Evolutionary conservation across 306 rosid genomes (phyloP).

Genomic region (Potentilla sterilis): DNA sequence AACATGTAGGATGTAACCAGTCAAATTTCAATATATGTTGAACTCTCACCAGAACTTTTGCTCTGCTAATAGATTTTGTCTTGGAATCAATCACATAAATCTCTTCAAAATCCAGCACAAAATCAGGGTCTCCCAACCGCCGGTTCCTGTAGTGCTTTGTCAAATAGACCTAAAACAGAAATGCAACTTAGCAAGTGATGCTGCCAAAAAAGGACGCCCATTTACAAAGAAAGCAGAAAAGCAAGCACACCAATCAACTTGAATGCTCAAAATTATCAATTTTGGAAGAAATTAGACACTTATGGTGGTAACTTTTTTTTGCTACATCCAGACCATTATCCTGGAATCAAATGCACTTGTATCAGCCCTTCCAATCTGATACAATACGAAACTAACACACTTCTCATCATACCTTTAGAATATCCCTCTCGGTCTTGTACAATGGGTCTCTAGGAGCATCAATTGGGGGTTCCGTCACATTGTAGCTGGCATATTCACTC

Average conservation of each 20-base stretch:
- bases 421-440: constrained; percentile 74
- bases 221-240: background rate
- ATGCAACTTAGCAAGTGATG: constrained; percentile 22
- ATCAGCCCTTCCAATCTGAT: background rate
- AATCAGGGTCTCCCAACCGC: constrained; percentile 72
- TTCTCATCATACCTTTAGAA: constrained; percentile 56
- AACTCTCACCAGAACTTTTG: constrained; percentile 70
- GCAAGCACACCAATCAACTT: background rate
- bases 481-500: constrained; percentile 76
- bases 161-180: constrained; percentile 66
- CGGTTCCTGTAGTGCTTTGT: constrained; percentile 87
- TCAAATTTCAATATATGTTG: background rate
- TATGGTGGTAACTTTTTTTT: background rate
- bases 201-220: background rate
- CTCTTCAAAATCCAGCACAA: constrained; percentile 91
- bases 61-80: constrained; percentile 85
- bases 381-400: background rate
- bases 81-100: constrained; percentile 84
- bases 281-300: background rate
- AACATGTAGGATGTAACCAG: background rate
- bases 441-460: constrained; percentile 93
- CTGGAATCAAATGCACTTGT: background rate
- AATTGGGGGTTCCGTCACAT: constrained; percentile 92
- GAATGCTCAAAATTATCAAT: background rate
- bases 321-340: no score